These are phyloP conservation scores for Drechslerella coelobrocha DNA, from an alignment of 2,329 filamentous ascomycete genomes.

Conservation along the genomic window DNA sequence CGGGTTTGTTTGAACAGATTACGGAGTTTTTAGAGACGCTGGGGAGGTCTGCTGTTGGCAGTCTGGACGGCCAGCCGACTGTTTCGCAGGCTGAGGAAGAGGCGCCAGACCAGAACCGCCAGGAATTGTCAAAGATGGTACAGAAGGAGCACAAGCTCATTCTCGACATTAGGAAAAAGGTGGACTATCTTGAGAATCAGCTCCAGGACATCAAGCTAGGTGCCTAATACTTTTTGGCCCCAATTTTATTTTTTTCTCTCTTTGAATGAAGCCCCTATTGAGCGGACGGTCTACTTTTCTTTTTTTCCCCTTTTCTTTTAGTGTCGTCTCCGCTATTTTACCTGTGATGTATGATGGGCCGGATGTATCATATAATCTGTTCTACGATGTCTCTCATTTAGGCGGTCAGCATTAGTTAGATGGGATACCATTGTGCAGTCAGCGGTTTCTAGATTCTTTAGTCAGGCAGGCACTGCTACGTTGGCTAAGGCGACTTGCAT, in stretches of 20 bases:
- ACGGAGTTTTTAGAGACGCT: slow-evolving; percentile 33
- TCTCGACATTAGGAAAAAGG: slow-evolving; percentile 36
- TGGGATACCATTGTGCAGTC: too few species aligned
- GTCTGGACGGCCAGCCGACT: slow-evolving; percentile 9
- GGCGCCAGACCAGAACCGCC: slow-evolving; percentile 28
- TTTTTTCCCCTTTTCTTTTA: too few species aligned
- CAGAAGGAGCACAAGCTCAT: slow-evolving; percentile 42
- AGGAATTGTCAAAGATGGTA: slow-evolving; percentile 44
- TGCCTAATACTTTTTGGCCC: too few species aligned
- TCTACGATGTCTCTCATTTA: too few species aligned
- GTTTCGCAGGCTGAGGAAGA: slow-evolving; percentile 21
- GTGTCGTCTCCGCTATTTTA: too few species aligned
- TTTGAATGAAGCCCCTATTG: too few species aligned
- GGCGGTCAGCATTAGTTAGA: too few species aligned
- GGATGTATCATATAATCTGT: too few species aligned
- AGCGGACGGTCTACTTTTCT: neutral
- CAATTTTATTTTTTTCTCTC: neutral
- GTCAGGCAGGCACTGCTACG: too few species aligned
- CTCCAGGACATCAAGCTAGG: slow-evolving; percentile 37
- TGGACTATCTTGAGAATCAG: slow-evolving; percentile 36
- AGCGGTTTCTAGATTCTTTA: too few species aligned
- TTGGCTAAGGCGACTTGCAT: too few species aligned
- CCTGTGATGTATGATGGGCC: too few species aligned
- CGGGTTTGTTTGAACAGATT: slow-evolving; percentile 23
- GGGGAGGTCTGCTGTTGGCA: slow-evolving; percentile 18